A percentile compares a stretch with the other conserved stretches of the same genome.
phyloP scores from a whole-genome alignment of 108 stramenopile genomes.

The Cyclotella choctawhatcheeana region DNA sequence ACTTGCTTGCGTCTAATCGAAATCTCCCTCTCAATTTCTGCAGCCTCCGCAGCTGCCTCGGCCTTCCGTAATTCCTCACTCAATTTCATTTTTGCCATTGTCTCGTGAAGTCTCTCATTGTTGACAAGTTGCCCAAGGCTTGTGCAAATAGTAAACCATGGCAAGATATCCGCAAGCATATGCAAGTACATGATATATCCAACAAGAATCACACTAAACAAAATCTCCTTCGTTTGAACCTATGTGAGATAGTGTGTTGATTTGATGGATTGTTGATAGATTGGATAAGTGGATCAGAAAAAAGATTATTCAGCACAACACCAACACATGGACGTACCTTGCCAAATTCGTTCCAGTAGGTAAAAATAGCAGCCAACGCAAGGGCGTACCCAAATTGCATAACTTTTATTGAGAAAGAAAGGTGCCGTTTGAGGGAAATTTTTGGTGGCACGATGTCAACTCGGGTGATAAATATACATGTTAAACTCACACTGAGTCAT shows the following conservation, averaged over 20 bases:
- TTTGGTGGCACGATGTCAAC: no score
- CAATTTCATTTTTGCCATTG: constrained; percentile 45
- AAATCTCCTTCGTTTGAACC: neutral
- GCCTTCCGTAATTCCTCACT: constrained; percentile 39
- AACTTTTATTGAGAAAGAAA: neutral
- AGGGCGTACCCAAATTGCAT: constrained; percentile 89
- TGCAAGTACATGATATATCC: constrained; percentile 68
- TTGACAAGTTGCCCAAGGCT: constrained; percentile 84
- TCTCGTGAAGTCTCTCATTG: constrained; percentile 50
- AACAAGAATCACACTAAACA: constrained; percentile 35
- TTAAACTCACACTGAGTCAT: constrained; percentile 71
- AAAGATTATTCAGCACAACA: no score
- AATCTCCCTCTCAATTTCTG: constrained; percentile 29
- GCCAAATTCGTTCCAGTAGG: constrained; percentile 47
- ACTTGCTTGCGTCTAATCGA: neutral
- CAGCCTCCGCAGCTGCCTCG: constrained; percentile 38
- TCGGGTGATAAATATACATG: no score
- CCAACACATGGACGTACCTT: no score
- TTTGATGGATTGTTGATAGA: no score
- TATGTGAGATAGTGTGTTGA: no score
- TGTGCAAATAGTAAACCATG: constrained; percentile 87
- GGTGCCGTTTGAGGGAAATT: no score
- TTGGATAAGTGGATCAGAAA: constrained; percentile 5
- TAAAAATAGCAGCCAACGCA: constrained; percentile 70
- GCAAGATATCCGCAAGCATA: constrained; percentile 64